Conservation (phyloP, 225 moss, liverwort and hornwort species). For the Sphagnum tenellum region DNA sequence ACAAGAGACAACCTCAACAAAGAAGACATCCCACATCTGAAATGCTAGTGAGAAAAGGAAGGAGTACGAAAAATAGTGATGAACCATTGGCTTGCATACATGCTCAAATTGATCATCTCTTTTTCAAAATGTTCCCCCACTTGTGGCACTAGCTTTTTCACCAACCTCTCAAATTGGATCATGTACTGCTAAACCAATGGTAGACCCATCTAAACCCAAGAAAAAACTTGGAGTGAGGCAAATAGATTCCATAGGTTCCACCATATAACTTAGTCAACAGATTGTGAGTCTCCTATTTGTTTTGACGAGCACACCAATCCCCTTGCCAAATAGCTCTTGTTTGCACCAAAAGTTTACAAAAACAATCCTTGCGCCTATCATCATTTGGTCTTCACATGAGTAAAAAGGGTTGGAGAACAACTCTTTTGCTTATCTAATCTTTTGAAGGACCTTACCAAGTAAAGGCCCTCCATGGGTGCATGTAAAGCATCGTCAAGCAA, state of each 20-base stretch:
- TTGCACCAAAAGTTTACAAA: too few species aligned
- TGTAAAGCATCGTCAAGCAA: slow-evolving; percentile 93
- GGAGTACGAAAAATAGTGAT: slow-evolving; percentile 98
- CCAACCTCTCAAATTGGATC: slow-evolving; percentile 96
- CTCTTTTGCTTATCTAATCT: too few species aligned
- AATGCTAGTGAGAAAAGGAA: slow-evolving; percentile 95
- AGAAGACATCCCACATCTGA: slow-evolving; percentile 98
- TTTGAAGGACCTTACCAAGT: slow-evolving; percentile 49
- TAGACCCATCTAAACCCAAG: slow-evolving; percentile 61
- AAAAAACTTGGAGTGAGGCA: neutral
- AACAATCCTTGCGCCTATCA: too few species aligned
- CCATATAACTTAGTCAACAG: too few species aligned
- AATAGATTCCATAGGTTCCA: too few species aligned
- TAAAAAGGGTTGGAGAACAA: too few species aligned
- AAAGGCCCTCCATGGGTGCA: slow-evolving; percentile 99
- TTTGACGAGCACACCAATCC: too few species aligned
- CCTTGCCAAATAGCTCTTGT: too few species aligned
- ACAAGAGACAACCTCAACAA: slow-evolving; percentile 52
- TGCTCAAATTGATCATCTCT: slow-evolving; percentile 98
- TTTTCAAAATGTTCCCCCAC: slow-evolving; percentile 89
- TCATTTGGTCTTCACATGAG: too few species aligned
- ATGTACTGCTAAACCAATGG: slow-evolving; percentile 97
- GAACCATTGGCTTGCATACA: slow-evolving; percentile 99
- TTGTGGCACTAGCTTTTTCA: slow-evolving; percentile 87
- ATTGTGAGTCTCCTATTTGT: too few species aligned